Percentiles rank a stretch among this genome's conserved stretches.
phyloP scores from a whole-genome alignment of 2,329 filamentous ascomycete genomes.

The Lizonia empirigonia region DNA sequence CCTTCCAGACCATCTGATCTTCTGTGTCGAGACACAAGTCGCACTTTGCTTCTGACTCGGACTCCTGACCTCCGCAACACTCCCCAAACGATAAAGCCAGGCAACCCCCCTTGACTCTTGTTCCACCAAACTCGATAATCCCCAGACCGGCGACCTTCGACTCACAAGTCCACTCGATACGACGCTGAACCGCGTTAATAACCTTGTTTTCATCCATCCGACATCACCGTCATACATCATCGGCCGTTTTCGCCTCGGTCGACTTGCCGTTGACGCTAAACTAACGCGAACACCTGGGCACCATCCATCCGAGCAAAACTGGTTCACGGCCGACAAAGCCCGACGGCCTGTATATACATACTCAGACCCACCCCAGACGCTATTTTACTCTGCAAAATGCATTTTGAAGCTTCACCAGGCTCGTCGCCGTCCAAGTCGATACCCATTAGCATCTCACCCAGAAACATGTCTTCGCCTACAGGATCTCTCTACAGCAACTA shows the following conservation, averaged over 20 bases:
- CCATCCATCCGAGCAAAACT: constrained; percentile 18
- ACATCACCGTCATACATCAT: constrained; percentile 36
- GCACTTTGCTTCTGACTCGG: constrained; percentile 45
- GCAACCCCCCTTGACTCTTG: constrained; percentile 17
- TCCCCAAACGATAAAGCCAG: constrained; percentile 14
- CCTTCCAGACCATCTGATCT: constrained; percentile 39
- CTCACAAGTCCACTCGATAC: constrained; percentile 22
- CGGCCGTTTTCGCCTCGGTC: constrained; percentile 36
- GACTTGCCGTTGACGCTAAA: constrained; percentile 35
- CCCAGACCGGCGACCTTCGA: constrained; percentile 13
- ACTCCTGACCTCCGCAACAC: constrained; percentile 36
- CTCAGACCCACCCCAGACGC: constrained; percentile 33
- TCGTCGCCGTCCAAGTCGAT: constrained; percentile 48
- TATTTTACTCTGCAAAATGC: constrained; percentile 34
- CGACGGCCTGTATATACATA: constrained; percentile 35
- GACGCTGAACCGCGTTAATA: constrained; percentile 22
- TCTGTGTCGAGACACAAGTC: constrained; percentile 22
- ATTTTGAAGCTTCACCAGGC: constrained; percentile 45
- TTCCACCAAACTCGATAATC: constrained; percentile 14
- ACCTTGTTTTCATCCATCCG: constrained; percentile 24
- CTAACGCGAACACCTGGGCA: constrained; percentile 21
- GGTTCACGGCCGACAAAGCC: constrained; percentile 31
- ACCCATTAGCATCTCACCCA: constrained; percentile 44
- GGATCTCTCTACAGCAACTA: constrained; percentile 46
- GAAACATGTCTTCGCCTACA: constrained; percentile 45